Conservation (phyloP, 257 asterid genomes). For the Petunia axillaris region DNA sequence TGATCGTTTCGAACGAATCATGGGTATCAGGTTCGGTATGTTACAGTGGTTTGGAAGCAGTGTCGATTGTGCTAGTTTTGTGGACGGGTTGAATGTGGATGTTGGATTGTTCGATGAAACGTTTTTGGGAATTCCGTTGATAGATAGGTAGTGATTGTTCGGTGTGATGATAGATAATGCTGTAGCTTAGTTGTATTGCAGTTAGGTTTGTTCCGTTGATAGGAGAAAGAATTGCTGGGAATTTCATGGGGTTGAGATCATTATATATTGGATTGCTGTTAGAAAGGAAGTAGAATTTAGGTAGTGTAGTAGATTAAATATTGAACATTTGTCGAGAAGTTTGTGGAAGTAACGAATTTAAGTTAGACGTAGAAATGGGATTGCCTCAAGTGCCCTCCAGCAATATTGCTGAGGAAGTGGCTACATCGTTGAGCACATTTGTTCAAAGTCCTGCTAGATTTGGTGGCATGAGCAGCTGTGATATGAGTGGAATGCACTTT, state of each 20-base stretch:
- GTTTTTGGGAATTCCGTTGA: constrained; percentile 4
- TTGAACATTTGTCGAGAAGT: constrained; percentile 3
- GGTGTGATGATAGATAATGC: constrained; percentile 12
- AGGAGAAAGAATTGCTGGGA: constrained; percentile 16
- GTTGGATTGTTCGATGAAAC: constrained; percentile 23
- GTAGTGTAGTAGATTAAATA: constrained; percentile 20
- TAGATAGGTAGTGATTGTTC: constrained; percentile 16
- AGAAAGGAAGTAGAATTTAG: not conserved
- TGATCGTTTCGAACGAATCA: constrained; percentile 20
- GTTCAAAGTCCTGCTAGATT: constrained; percentile 50
- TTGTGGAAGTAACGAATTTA: constrained; percentile 18
- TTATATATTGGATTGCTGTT: constrained; percentile 11
- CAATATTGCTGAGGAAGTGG: constrained; percentile 59
- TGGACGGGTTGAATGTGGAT: not conserved
- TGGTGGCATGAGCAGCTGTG: constrained; percentile 54
- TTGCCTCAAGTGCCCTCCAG: constrained; percentile 76
- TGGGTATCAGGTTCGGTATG: not conserved
- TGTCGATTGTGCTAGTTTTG: not conserved
- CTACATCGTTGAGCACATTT: constrained; percentile 54
- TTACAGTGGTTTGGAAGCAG: not conserved
- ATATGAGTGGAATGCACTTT: constrained; percentile 48
- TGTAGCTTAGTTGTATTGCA: constrained; percentile 11
- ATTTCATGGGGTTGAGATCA: constrained; percentile 14
- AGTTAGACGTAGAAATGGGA: constrained; percentile 54
- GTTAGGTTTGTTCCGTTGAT: constrained; percentile 14